Percentiles rank a stretch among this genome's conserved stretches.
These are phyloP conservation scores for Thraustochytrium sp. DNA, from an alignment of 352 stramenopile species.

Conservation along the genomic window DNA sequence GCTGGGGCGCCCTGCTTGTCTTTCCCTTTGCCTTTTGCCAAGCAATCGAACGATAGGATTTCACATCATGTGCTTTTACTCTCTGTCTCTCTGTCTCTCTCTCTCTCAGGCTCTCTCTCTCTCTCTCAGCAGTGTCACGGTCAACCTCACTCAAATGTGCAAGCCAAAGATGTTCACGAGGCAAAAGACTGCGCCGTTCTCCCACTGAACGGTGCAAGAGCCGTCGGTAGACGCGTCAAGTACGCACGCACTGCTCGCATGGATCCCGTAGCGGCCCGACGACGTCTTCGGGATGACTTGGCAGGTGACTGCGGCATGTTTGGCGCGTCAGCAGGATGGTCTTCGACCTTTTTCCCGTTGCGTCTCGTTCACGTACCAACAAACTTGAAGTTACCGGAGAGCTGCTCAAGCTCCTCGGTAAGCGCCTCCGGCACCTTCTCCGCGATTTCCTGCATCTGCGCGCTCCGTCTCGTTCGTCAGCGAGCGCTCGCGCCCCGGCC, in stretches of 20 bases:
- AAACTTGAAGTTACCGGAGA: not conserved
- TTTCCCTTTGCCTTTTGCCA: not conserved
- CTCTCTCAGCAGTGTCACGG: too few species aligned
- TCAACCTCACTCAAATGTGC: too few species aligned
- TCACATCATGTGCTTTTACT: not conserved
- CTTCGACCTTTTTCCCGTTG: not conserved
- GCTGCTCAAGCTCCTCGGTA: not conserved
- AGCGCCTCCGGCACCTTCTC: not conserved
- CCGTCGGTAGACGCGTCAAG: not conserved
- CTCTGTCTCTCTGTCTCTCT: not conserved
- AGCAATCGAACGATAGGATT: not conserved
- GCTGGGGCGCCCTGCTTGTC: too few species aligned
- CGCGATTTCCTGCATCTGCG: not conserved
- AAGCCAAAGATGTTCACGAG: slow-evolving; percentile 14
- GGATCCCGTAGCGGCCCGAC: not conserved
- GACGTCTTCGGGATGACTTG: not conserved
- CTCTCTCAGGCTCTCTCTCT: not conserved
- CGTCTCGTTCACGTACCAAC: not conserved
- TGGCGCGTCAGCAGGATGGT: not conserved
- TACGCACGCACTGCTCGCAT: not conserved
- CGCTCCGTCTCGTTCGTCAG: not conserved
- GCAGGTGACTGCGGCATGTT: not conserved
- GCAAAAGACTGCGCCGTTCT: not conserved
- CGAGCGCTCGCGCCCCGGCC: not conserved
- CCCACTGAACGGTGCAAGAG: not conserved